Percentiles rank a stretch among this genome's conserved stretches.
Evolutionary conservation across 2,329 filamentous ascomycete genomes (phyloP).

Genomic region (Talaromyces sp.): DNA sequence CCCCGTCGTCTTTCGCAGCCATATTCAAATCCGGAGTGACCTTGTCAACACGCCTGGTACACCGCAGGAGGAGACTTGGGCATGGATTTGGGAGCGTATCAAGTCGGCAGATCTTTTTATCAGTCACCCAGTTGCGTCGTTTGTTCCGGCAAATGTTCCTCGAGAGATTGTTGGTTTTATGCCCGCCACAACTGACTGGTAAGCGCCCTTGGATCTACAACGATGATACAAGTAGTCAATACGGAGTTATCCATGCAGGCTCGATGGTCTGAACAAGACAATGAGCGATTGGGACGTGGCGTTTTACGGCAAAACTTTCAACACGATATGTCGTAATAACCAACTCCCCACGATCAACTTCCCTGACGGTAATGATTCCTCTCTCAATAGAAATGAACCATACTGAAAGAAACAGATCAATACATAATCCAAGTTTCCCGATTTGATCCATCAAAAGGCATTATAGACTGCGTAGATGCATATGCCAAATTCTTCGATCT

Average conservation of each 20-base stretch:
- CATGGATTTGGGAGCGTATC: conserved; percentile 68
- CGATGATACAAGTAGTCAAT: neutral
- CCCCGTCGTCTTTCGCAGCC: conserved; percentile 73
- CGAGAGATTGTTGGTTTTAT: conserved; percentile 65
- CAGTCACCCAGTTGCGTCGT: conserved; percentile 71
- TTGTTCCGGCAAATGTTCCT: conserved; percentile 66
- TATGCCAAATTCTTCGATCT: conserved; percentile 67
- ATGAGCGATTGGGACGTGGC: conserved; percentile 49
- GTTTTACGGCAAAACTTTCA: conserved; percentile 73
- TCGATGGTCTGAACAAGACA: conserved; percentile 12
- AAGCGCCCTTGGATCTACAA: conserved; percentile 41
- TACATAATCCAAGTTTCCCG: conserved; percentile 78
- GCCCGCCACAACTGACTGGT: conserved; percentile 77
- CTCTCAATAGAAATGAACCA: neutral
- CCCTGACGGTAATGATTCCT: conserved; percentile 25
- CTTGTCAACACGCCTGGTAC: conserved; percentile 58
- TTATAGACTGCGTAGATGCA: conserved; percentile 68
- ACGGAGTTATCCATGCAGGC: conserved; percentile 35
- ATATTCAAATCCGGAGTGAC: conserved; percentile 77
- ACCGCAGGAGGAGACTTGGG: conserved; percentile 69
- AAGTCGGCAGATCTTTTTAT: conserved; percentile 71
- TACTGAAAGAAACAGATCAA: conserved; percentile 52
- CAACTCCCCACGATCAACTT: conserved; percentile 48
- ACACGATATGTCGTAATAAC: conserved; percentile 56
- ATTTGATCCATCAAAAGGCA: conserved; percentile 80